Percentiles rank a stretch among this genome's conserved stretches.
These are phyloP conservation scores for Solanum hybrid DNA, from an alignment of 305 asterid genomes.

Conservation along the genomic window DNA sequence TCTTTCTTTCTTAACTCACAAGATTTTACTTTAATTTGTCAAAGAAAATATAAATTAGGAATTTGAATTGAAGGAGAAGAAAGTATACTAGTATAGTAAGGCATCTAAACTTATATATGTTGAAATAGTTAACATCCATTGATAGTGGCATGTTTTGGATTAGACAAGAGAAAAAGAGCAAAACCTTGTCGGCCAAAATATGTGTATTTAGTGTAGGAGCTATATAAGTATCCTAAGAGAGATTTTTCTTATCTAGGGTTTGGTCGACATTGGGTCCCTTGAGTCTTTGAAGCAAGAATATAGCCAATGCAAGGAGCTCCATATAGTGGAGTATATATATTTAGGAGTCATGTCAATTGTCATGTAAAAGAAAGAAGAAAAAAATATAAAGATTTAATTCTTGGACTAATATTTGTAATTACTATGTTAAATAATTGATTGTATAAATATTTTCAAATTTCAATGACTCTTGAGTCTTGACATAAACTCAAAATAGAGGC, in stretches of 20 bases:
- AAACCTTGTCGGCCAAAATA: conserved; percentile 6
- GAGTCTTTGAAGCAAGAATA: not conserved
- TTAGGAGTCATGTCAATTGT: not conserved
- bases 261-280: conserved; percentile 4
- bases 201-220: not conserved
- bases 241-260: not conserved
- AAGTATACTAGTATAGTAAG: not conserved
- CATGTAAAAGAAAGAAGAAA: not conserved
- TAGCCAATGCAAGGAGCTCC: not conserved
- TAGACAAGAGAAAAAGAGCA: not conserved
- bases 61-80: not conserved
- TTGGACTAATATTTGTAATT: too few species aligned
- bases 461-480: not conserved
- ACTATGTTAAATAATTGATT: not conserved
- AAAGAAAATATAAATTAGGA: not conserved
- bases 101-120: conserved; percentile 4
- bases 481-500: not conserved
- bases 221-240: not conserved
- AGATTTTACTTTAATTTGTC: conserved; percentile 3
- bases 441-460: not conserved
- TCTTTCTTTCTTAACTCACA: not conserved
- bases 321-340: not conserved
- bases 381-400: not conserved
- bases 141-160: conserved; percentile 3
- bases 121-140: conserved; percentile 3